Evolutionary conservation across 495 filamentous ascomycete species (phyloP), one percentile per base, ranked within the genome.

Genomic region (Lasiosphaeria ovina): DNA sequence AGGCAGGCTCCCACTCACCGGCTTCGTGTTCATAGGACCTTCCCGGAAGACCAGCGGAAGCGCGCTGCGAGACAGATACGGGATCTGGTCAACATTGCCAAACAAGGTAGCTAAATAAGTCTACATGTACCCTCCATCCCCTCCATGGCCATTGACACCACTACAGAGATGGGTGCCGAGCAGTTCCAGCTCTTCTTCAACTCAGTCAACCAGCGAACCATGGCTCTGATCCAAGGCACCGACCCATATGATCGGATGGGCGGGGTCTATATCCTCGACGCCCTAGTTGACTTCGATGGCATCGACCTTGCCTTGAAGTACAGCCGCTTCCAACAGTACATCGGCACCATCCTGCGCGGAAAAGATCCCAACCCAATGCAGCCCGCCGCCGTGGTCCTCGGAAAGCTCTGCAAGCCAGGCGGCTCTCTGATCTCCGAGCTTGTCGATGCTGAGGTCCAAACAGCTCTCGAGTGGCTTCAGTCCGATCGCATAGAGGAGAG

Each of bases 281-380:
- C 87, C 42, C 83, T 99, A 33, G 95, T 97, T 72, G 90, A 95
- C 70, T 96, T 99, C 66, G 92, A 95, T 64, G 93, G 92, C 60
- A 93, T 97, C 44, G 95, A 98, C 75, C 87, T 88, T 6, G 93
- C 91, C 16, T 86, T 93, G 65, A 98, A 98, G 72, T 97, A 93
- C 38, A 93, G 92, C 11, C 85, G 92, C 35, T 98, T 97, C 72
- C 89, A 90, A 45, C 89, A 90, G 62, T 93, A 91, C 66, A 84
- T 99, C n/a, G 87, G 90, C 57, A 87, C 81, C 49, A 90, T 95
- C 34, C 79, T 98, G 65, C 85, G 92, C 66, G 93, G 93, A 52
- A 94, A 90, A 66, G 93, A 98, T 61, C 89, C 87, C 59, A 83
- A 82, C 35, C 90, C 93, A 12, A 90, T 99, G 85, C 81, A 94